Base-by-base conservation (phyloP, 352 stramenopile species). In the Pythium myriotylum region DNA sequence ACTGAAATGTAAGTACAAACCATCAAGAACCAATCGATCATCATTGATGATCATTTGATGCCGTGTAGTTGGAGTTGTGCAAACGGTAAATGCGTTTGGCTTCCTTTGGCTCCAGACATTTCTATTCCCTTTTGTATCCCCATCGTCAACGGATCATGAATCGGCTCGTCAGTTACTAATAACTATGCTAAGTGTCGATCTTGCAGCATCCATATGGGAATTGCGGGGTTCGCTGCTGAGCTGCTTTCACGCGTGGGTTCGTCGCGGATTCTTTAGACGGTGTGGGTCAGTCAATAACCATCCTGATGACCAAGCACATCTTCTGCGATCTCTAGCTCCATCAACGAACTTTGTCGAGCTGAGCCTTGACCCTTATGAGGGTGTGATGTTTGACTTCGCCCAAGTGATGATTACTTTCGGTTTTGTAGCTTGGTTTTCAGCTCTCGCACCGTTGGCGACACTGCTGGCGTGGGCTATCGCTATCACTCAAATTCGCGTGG, bases 321-420 rank as follows among this genome's bases (percentile, higher is more conserved):
- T 53, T 22, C 46, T 53, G 5, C 29, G 29, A 10, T 35, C 29
- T 35, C 29, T 10, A 10, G 29, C 29, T 35, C 5, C 10, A 10
- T 35, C 29, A 35, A 35, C 29, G 10, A 10, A 35, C 10, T 10
- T 10, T 35, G 29, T 10, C 29, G 29, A 93, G 29, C 59, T 82
- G 12, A 54, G 59, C 19, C 54, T 93, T 33, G 65, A 69, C 7
- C 56, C 66, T 32, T 91, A 90, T 55, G 79, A 89, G 24, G 84
- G 84, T 29, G 82, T 92, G 13, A 74, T 92, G 54, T 81, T 86
- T 39, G 84, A 91, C 67, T 93, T 92, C 64, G 82, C 82, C 9
- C 82, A 90, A 47, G 68, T 93, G 24, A 50, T 87, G 52, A 65
- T 86, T 17, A 81, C 66, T 26, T 70, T 92, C 27, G 84, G 79